Evolutionary conservation across 2,329 filamentous ascomycete species (phyloP).

Genomic region (Pseudopithomyces maydicus): DNA sequence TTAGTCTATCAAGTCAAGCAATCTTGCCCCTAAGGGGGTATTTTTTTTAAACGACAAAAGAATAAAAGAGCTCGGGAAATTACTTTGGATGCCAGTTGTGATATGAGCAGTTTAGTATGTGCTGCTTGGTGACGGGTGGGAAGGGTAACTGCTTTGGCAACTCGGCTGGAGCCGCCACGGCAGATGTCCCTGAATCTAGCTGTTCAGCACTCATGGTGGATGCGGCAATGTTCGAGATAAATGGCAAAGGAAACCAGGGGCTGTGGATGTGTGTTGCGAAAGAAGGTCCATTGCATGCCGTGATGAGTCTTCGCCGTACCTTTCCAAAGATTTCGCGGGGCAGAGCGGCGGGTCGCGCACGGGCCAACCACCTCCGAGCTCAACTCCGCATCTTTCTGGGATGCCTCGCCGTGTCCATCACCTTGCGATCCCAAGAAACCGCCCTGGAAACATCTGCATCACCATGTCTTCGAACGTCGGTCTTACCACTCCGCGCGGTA

Average conservation of each 20-base stretch:
- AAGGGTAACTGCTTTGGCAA: slow-evolving; percentile 64
- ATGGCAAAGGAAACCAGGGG: background rate
- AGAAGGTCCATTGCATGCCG: slow-evolving; percentile 26
- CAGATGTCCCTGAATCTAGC: slow-evolving; percentile 2
- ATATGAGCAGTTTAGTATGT: slow-evolving; percentile 94
- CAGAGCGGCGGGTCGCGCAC: slow-evolving; percentile 18
- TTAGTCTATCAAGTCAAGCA: slow-evolving; percentile 16
- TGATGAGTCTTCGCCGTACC: slow-evolving; percentile 22
- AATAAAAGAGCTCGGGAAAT: background rate
- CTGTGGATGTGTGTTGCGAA: background rate
- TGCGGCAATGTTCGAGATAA: background rate
- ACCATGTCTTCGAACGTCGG: slow-evolving; percentile 96
- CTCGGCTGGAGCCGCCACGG: slow-evolving; percentile 18
- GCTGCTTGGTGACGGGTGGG: slow-evolving; percentile 79
- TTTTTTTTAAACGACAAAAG: too few relatives aligned
- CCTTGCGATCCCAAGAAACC: background rate
- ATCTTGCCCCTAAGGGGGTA: too few relatives aligned
- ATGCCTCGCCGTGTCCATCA: slow-evolving; percentile 6
- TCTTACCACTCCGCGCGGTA: slow-evolving; percentile 89
- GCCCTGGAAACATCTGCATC: background rate
- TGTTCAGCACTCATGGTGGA: slow-evolving; percentile 28
- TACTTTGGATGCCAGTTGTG: slow-evolving; percentile 86
- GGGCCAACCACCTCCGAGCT: slow-evolving; percentile 28
- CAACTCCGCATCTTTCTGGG: slow-evolving; percentile 16
- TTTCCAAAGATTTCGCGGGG: slow-evolving; percentile 36